Evolutionary conservation across 2,329 filamentous ascomycete genomes (phyloP), one percentile per base, ranked within the genome.

Genomic region (Trichoderma harzianum): DNA sequence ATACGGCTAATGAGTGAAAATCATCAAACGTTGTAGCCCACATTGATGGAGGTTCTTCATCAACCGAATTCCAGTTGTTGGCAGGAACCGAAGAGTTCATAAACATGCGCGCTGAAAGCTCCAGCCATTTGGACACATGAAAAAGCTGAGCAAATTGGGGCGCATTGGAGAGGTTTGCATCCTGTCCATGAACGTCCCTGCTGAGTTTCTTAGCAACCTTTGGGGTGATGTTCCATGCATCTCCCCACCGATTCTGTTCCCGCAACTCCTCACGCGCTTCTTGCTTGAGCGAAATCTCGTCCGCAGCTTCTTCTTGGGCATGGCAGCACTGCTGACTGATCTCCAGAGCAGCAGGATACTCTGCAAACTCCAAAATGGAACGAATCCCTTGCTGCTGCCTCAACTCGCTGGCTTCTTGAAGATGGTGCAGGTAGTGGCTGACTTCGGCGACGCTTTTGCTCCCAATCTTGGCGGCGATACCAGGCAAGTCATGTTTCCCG

Each of bases 401-500:
- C 26, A 81, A 78, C 43, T 84, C 79, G 7, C 83, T 75, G 1
- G 84, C 85, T 24, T 85, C 82, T 11, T 89, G 84, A 6, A 98
- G 84, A 1, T 92, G 79, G 7, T 84, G 77, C 5, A 97, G 79
- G 78, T 94, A 94, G 65, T 92, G 88, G 32, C 86, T 86, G 39
- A 96, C 89, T 80, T 98, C 94, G 10, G 91, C 78, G 74, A 89
- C 87, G 72, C 89, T 91, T 81, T 98, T 98, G 39, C 89, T 91
- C 0, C 84, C 84, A 18, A 97, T 84, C 0, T 87, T 84, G 10
- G 81, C 76, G 1, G 93, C 86, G 70, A 98, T 91, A 1, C 86
- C 87, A 2, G 81, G 81, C 1, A 92, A 76, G 73, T 94, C 84
- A 75, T 89, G 86, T 66, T 83, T 86, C 0, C 93, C 93, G 2